Percentiles rank a stretch among this genome's conserved stretches.
phyloP scores from a whole-genome alignment of 2,329 filamentous ascomycete genomes.

The Diaporthe amygdali region DNA sequence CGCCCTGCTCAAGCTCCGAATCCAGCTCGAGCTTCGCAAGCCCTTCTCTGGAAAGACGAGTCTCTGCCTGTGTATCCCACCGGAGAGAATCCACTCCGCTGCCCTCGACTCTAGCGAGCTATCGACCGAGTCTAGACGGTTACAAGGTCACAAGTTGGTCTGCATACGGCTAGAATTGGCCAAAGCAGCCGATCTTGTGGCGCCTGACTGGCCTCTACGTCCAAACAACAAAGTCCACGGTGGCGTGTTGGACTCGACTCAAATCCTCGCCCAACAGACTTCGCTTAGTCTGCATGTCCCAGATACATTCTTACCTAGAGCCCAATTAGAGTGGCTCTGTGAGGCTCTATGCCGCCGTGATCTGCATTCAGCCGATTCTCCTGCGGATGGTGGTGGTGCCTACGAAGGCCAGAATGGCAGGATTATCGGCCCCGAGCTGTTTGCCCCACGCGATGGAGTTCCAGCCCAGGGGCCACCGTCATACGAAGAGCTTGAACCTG shows the following conservation, averaged over 20 bases:
- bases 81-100: slow-evolving; percentile 4
- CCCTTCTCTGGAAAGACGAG: neutral
- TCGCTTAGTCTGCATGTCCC: neutral
- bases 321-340: slow-evolving; percentile 11
- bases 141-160: neutral
- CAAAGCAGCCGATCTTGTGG: neutral
- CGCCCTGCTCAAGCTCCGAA: neutral
- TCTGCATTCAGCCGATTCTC: neutral
- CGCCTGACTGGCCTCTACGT: slow-evolving; percentile 2
- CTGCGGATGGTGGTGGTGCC: neutral
- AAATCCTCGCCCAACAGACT: slow-evolving; percentile 3
- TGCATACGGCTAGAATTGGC: neutral
- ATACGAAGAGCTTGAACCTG: slow-evolving; percentile 13
- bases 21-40: neutral
- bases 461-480: slow-evolving; percentile 1
- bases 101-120: neutral
- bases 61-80: neutral
- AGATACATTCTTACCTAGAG: neutral
- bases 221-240: slow-evolving; percentile 18
- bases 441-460: neutral
- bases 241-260: slow-evolving; percentile 12
- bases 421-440: neutral
- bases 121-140: neutral
- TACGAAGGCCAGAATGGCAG: slow-evolving; percentile 15
- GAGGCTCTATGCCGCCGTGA: neutral